These are phyloP conservation scores for Falciphora oryzae DNA, from an alignment of 2,329 filamentous ascomycete species.

Conservation along the genomic window DNA sequence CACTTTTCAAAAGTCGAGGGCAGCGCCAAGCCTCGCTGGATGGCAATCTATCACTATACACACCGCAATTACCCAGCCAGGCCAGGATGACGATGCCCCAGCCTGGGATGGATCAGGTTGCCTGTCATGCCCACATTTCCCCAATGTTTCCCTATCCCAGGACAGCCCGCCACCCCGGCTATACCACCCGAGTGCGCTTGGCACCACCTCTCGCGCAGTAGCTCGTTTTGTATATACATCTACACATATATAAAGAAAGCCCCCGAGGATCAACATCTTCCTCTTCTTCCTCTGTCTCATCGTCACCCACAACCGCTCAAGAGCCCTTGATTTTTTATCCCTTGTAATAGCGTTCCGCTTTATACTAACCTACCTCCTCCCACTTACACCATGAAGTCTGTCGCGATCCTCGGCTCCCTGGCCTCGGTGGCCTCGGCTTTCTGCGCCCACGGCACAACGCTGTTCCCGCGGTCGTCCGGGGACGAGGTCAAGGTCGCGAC, in stretches of 20 bases:
- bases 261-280: not conserved
- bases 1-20: too few species aligned
- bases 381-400: not conserved
- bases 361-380: too few species aligned
- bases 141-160: not conserved
- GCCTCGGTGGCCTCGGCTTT: conserved; percentile 19
- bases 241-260: not conserved
- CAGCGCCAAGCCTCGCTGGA: too few species aligned
- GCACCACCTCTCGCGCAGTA: not conserved
- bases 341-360: too few species aligned
- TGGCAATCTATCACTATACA: too few species aligned
- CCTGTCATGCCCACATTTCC: not conserved
- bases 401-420: not conserved
- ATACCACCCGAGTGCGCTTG: not conserved
- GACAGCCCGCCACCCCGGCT: not conserved
- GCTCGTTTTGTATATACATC: not conserved
- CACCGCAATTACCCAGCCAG: too few species aligned
- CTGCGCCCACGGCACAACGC: conserved; percentile 30
- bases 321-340: too few species aligned
- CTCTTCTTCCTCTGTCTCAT: not conserved
- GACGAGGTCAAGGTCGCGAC: conserved; percentile 22
- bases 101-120: not conserved
- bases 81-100: not conserved
- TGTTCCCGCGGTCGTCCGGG: conserved; percentile 23
- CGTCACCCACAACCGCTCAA: not conserved